Evolutionary conservation across 257 asterid species (phyloP), one percentile per base, ranked within the genome.

Genomic region (Handroanthus guayacan): DNA sequence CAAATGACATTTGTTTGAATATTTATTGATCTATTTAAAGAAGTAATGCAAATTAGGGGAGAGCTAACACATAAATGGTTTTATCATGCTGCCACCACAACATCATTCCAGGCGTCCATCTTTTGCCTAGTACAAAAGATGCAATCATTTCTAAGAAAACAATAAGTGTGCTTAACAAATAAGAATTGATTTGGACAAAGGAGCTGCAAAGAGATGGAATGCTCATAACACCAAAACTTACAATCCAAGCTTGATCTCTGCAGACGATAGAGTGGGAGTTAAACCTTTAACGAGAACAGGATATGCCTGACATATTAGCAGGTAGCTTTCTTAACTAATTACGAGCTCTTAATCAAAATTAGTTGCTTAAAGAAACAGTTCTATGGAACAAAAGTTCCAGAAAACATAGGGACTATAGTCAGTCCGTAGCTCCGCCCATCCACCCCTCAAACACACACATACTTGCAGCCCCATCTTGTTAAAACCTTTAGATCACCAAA

Each of bases 121-220:
- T 55, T 54, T 75, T 11, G 14, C 25, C 66, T 14, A 16, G 8
- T 14, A 56, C 68, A 39, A 43, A 31, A 57, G 36, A 41, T 41
- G 67, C 76, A 38, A 54, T 7, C 17, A 16, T 51, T 51, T 12
- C 18, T n/a, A 57, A 71, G 5, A 31, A 41, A 37, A 71, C 5
- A 39, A 11, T 67, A 25, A 25, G 0, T 10, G 41, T 31, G 16
- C 55, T 25, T 20, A 51, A 60, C 14, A 45, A 45, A 16, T 57
- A 57, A 47, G 2, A 72, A 39, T 20, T 60, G 16, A 52, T 45
- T 4, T 20, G 20, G 3, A 9, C 10, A 56, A 55, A 56, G 9
- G 38, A 54, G 41, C 51, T 18, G 61, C 54, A 61, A 25, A 68
- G 47, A 58, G 71, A 69, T 47, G 74, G 12, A 54, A 78, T 63